These are phyloP conservation scores for Graphiopsis chlorocephala DNA, from an alignment of 2,329 filamentous ascomycete species.

Conservation along the genomic window DNA sequence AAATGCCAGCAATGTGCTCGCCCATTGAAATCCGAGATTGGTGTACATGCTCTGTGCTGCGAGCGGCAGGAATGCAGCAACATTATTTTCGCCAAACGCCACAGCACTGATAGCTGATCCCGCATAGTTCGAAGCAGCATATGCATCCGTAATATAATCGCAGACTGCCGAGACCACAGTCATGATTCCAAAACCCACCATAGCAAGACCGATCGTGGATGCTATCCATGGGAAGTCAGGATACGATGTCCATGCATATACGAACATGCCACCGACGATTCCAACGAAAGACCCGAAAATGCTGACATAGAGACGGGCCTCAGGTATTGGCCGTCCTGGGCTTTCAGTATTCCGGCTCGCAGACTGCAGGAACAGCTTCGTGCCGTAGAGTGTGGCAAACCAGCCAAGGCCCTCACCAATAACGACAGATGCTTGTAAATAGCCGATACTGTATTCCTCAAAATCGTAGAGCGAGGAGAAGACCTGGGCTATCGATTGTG, in stretches of 20 bases:
- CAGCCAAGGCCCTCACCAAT: conserved; percentile 47
- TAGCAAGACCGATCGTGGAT: conserved; percentile 46
- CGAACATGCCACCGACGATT: conserved; percentile 50
- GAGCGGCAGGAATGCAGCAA: conserved; percentile 49
- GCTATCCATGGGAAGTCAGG: conserved; percentile 46
- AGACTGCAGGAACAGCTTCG: conserved; percentile 42
- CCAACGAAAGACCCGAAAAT: conserved; percentile 46
- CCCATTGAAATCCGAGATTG: conserved; percentile 49
- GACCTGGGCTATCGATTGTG: conserved; percentile 47
- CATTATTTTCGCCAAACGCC: conserved; percentile 49
- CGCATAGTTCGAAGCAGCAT: conserved; percentile 45
- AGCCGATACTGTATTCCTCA: conserved; percentile 42
- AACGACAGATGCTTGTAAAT: conserved; percentile 46
- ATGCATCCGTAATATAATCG: conserved; percentile 51
- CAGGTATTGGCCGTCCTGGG: conserved; percentile 40
- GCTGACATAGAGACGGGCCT: conserved; percentile 46
- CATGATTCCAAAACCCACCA: conserved; percentile 52
- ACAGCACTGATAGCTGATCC: conserved; percentile 50
- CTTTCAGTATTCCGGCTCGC: conserved; percentile 37
- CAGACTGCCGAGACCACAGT: conserved; percentile 46
- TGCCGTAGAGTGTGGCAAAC: conserved; percentile 33
- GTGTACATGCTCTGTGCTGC: conserved; percentile 49
- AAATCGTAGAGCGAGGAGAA: conserved; percentile 42
- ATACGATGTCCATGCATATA: conserved; percentile 51
- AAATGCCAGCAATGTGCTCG: conserved; percentile 47